A percentile compares a stretch with the other conserved stretches of the same genome.
phyloP scores from a whole-genome alignment of 2,329 filamentous ascomycete species.

The Xylaria sp. region DNA sequence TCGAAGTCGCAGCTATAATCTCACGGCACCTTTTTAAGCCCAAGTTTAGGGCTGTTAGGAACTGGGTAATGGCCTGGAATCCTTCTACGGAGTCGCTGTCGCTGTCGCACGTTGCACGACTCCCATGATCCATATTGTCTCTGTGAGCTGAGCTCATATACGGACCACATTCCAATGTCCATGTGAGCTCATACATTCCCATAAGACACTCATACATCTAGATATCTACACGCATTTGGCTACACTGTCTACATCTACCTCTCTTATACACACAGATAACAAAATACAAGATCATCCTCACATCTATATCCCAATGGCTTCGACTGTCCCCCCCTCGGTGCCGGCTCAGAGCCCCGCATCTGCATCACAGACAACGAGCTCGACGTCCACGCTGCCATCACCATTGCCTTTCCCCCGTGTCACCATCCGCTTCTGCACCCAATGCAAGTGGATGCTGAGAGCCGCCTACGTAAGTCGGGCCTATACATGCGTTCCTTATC shows the following conservation, averaged over 20 bases:
- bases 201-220: not conserved
- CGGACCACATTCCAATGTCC: no score
- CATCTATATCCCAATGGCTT: slow-evolving; percentile 21
- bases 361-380: not conserved
- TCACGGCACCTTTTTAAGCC: no score
- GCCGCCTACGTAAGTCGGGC: slow-evolving; percentile 67
- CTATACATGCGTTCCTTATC: not conserved
- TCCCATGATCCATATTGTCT: not conserved
- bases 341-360: slow-evolving; percentile 18
- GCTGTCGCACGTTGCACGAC: not conserved
- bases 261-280: not conserved
- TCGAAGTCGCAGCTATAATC: no score
- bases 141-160: not conserved
- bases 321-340: slow-evolving; percentile 12
- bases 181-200: not conserved
- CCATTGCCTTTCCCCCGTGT: slow-evolving; percentile 60
- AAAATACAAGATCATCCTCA: not conserved
- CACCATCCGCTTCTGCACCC: slow-evolving; percentile 87
- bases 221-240: not conserved
- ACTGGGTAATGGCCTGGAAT: no score
- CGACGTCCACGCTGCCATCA: slow-evolving; percentile 22
- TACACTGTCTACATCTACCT: not conserved
- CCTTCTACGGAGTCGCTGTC: no score
- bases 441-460: slow-evolving; percentile 87
- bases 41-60: no score